A percentile compares a stretch with the other conserved stretches of the same genome.
phyloP scores from a whole-genome alignment of 192 early-diverging fungal species.

The Gryganskiella cystojenkinii region DNA sequence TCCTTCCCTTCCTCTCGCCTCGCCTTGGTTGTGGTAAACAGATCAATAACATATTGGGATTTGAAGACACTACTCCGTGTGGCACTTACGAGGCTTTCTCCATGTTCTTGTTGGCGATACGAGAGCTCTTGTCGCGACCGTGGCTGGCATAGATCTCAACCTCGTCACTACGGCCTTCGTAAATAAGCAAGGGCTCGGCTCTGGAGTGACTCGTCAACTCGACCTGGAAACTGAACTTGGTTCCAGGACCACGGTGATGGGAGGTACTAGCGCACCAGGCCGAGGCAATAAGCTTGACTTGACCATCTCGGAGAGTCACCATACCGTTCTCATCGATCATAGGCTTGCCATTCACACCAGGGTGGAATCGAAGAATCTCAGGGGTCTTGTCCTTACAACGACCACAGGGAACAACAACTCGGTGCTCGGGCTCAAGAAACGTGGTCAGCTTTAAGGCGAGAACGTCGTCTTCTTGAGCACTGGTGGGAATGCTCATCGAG shows the following conservation, averaged over 20 bases:
- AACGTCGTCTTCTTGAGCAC: conserved; percentile 52
- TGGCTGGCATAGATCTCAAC: conserved; percentile 52
- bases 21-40: no score
- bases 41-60: not conserved
- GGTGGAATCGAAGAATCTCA: conserved; percentile 46
- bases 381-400: conserved; percentile 53
- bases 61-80: not conserved
- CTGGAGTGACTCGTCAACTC: conserved; percentile 33
- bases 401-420: conserved; percentile 44
- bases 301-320: conserved; percentile 46
- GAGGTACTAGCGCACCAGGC: conserved; percentile 53
- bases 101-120: conserved; percentile 25
- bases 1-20: no score
- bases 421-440: conserved; percentile 49
- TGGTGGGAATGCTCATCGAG: conserved; percentile 33
- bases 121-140: conserved; percentile 47
- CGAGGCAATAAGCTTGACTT: conserved; percentile 47
- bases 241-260: conserved; percentile 50
- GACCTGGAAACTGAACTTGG: conserved; percentile 52
- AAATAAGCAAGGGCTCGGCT: conserved; percentile 23
- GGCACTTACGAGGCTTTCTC: conserved; percentile 32
- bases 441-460: conserved; percentile 44
- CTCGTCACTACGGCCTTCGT: conserved; percentile 49
- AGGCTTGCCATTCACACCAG: conserved; percentile 51
- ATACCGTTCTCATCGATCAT: conserved; percentile 55